Base-by-base conservation (phyloP, 2,329 filamentous ascomycete species). In the Cytospora leucostoma region DNA sequence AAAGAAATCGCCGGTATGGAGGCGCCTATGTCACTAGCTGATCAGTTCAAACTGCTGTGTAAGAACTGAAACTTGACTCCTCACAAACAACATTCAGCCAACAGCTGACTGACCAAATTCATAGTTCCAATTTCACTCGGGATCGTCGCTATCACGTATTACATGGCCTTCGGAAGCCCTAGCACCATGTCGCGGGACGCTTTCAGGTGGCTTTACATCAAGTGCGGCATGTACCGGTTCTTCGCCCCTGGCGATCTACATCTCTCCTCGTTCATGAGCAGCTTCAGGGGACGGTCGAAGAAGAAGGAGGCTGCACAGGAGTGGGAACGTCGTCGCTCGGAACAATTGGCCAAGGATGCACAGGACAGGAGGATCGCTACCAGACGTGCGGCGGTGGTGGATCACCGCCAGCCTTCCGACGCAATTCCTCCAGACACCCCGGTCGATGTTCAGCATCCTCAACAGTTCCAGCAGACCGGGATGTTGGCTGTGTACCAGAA, bases 1-100 rank as follows among this genome's bases (percentile, higher is more conserved):
- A 62, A 79, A 67, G 61, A 69, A 49, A 65, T 65, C 13, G 51
- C 59, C 12, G 63, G 63, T 1, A 58, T 40, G n/a, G 55, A 40
- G 21, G 60, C 59, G 2, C 62, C 62, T 19, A 66, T 66, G 65
- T 53, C 65, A 3, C 11, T 66, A 17, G 50, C 56, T 10, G 61
- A 65, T 15, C 64, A 65, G 4, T 65, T 65, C 61, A 65, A 65
- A 40, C 65, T 58, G 59, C 65, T 66, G 62, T 57, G 65, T 66
- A 53, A 10, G 65, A 44, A 32, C 1, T 3, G 19, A 35, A 7
- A 4, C 27, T 7, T 8, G 1, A 1, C 11, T 17, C 1, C 6
- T 21, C 10, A 27, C n/a, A 0, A 13, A 5, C 2, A 7, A 5
- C 1, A 7, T n/a, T 44, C 38, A 10, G 49, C 47, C 7, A 3